Base-by-base conservation (phyloP, 2,329 filamentous ascomycete genomes). In the Stagonosporopsis cucurbitacearum region DNA sequence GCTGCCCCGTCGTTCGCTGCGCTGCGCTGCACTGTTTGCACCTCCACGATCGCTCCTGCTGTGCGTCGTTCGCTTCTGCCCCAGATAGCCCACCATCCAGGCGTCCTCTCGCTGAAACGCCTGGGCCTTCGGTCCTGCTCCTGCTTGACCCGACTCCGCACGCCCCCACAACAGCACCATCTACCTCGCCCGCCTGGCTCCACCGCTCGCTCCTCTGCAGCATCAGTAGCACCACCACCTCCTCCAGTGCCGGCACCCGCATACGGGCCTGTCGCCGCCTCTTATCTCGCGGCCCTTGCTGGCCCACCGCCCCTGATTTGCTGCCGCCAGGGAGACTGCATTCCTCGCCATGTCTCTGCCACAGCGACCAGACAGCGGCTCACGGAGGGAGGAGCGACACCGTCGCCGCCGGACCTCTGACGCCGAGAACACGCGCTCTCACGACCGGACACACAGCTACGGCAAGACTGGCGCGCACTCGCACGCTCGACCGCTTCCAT, bases 361-460 rank as follows among this genome's bases (percentile, higher is more conserved):
- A 55, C 81, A 80, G 65, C 83, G 88, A 75, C 89, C 89, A 54
- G 86, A 86, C 70, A 83, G 83, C 70, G 83, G 83, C 64, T 82
- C 80, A 53, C 52, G 44, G 49, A 52, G 48, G 40, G 49, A 44
- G 19, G 58, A 73, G 53, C 66, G 70, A 46, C 86, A 89, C 68
- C 86, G 88, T 61, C 86, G 88, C 65, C 81, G 79, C 49, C 84
- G 86, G 46, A 82, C 82, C 43, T 83, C 83, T 54, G 91, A 96
- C 71, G 79, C 90, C 67, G 92, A 96, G 73, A 74, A 67, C 56
- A 80, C 87, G 33, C 87, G 85, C 51, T 73, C 74, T 17, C 78
- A 80, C 63, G 71, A 77, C 59, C 65, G 65, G 25, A 59, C 61
- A 15, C 62, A 64, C 19, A 75, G 75, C 59, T 60, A 65, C 20